These are phyloP conservation scores for Hydrangea macrophylla DNA, from an alignment of 148 eudicot species.

Conservation along the genomic window DNA sequence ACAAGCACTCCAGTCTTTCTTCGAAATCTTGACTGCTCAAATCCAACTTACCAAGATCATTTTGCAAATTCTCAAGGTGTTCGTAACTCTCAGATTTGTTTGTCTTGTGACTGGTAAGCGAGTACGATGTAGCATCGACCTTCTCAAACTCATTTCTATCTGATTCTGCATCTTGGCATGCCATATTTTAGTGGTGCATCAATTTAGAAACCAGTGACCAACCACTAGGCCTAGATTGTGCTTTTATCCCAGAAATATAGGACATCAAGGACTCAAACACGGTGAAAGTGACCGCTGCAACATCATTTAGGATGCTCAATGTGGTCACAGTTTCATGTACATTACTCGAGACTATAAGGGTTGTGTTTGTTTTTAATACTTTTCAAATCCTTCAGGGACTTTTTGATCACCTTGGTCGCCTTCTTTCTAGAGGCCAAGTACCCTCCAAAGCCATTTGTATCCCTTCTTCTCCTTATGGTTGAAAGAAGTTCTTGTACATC, in stretches of 20 bases:
- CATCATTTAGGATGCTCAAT: not conserved
- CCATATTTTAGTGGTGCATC: not conserved
- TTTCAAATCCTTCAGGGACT: not conserved
- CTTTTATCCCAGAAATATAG: slow-evolving; percentile 10
- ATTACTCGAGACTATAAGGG: not conserved
- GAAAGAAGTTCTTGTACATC: slow-evolving; percentile 15
- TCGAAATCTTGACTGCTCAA: slow-evolving; percentile 15
- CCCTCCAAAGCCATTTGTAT: not conserved
- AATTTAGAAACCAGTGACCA: slow-evolving; percentile 18
- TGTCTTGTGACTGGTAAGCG: slow-evolving; percentile 12
- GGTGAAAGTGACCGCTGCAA: slow-evolving; percentile 9
- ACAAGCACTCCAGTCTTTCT: slow-evolving; percentile 18
- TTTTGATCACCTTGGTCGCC: not conserved
- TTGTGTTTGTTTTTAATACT: not conserved
- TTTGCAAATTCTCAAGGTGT: slow-evolving; percentile 12
- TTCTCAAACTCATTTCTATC: slow-evolving; percentile 13
- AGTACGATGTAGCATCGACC: slow-evolving; percentile 8
- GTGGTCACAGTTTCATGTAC: not conserved
- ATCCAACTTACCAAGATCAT: slow-evolving; percentile 14
- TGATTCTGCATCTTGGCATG: not conserved
- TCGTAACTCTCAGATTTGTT: not conserved
- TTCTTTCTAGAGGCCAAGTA: slow-evolving; percentile 19
- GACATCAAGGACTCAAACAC: slow-evolving; percentile 18
- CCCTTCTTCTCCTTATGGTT: slow-evolving; percentile 12
- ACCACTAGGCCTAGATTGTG: not conserved